Base-by-base conservation (phyloP, 2,329 filamentous ascomycete genomes). In the Pestalotiopsis sp. region DNA sequence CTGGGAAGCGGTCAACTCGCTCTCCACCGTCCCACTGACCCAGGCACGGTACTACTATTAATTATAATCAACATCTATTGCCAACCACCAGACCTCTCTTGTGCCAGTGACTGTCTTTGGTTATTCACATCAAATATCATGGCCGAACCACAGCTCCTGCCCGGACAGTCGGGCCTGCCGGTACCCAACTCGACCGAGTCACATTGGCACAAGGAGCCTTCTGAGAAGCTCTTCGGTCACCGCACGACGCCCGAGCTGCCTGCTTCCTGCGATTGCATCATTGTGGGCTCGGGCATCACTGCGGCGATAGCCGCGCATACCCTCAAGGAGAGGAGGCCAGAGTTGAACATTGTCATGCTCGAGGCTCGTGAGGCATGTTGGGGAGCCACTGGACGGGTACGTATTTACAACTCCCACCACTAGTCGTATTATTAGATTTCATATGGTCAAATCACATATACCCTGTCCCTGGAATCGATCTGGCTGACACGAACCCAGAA, bases 311-410 rank as follows among this genome's bases (percentile, higher is more conserved):
- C 90, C 0, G 91, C 91, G 3, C 85, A 88, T 71, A 89, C 88
- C 75, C 82, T 93, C 65, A 86, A 81, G 75, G 84, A 81, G 68
- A 81, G 71, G 71, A 78, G 69, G 73, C 76, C 79, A 52, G 82
- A 84, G 4, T 81, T 85, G 69, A 83, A 80, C n/a, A 86, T 94
- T 7, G 83, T 95, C 5, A 86, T 95, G 82, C 83, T 95, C 4
- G 93, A 95, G 80, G 93, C 93, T 14, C 85, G 93, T 74, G 92
- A 95, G 81, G 92, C 90, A 3, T 95, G 92, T 76, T 94, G 88
- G 88, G 93, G 93, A 20, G 93, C 93, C n/a, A 95, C 92, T 1
- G 92, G 93, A n/a, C 82, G 92, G 75, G 91, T 93, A 75, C 84
- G 89, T 84, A 11, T 20, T 36, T 36, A 36, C 39, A 39, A 9